Conservation (phyloP, 2,329 filamentous ascomycete genomes). For the Periconia sp. region DNA sequence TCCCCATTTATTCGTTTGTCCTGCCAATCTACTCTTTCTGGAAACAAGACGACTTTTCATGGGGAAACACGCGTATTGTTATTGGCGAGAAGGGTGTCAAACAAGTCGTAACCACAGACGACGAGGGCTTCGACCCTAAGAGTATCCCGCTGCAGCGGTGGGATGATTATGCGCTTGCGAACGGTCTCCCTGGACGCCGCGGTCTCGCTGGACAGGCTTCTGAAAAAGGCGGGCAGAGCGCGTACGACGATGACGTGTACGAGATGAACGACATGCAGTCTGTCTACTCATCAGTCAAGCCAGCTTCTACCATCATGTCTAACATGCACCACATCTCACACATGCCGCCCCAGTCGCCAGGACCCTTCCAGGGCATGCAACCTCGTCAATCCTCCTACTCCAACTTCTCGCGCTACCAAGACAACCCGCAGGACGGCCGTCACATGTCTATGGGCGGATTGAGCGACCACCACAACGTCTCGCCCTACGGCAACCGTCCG, state of each 20-base stretch:
- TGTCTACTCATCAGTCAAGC: conserved; percentile 89
- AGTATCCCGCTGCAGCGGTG: conserved; percentile 93
- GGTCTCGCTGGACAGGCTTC: conserved; percentile 60
- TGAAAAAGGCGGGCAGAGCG: conserved; percentile 66
- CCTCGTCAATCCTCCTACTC: conserved; percentile 78
- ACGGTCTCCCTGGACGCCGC: conserved; percentile 89
- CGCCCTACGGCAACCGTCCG: conserved; percentile 47
- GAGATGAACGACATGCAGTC: conserved; percentile 99
- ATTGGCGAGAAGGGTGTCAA: conserved; percentile 92
- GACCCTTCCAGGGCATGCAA: conserved; percentile 69
- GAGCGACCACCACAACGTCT: conserved; percentile 48
- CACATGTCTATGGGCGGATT: conserved; percentile 67
- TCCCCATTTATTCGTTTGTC: conserved; percentile 89
- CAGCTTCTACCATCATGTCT: conserved; percentile 83
- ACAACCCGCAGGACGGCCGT: conserved; percentile 62
- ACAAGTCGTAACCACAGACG: conserved; percentile 81
- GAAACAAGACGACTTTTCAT: conserved; percentile 98
- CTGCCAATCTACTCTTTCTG: conserved; percentile 98
- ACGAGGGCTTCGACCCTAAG: conserved; percentile 86
- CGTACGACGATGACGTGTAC: conserved; percentile 77
- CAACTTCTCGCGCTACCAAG: conserved; percentile 66
- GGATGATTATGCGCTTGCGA: conserved; percentile 90
- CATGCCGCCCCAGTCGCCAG: conserved; percentile 80
- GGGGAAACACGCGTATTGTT: conserved; percentile 98
- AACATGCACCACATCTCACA: conserved; percentile 77